Evolutionary conservation across 2,329 filamentous ascomycete species (phyloP).

Genomic region (Xylariaceae sp.): DNA sequence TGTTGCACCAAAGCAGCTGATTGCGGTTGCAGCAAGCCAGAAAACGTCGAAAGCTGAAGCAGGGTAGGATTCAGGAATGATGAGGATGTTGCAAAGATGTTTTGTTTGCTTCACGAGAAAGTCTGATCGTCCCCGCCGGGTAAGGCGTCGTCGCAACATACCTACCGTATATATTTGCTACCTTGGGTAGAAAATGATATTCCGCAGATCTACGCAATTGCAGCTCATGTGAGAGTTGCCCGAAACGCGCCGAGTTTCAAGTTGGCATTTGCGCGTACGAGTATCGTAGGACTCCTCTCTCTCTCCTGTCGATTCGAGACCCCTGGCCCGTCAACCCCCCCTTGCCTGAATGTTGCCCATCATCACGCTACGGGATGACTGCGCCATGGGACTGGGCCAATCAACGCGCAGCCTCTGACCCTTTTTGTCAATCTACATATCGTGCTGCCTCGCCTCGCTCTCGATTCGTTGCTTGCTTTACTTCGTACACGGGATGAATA

Average conservation of each 20-base stretch:
- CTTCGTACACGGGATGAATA: not conserved
- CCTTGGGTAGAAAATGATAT: not conserved
- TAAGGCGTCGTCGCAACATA: not conserved
- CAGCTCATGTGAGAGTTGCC: constrained; percentile 17
- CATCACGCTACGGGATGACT: constrained; percentile 22
- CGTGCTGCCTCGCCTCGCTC: not conserved
- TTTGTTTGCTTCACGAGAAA: not conserved
- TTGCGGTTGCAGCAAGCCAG: not conserved
- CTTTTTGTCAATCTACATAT: constrained; percentile 6
- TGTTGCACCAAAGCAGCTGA: not conserved
- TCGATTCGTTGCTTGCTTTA: not conserved
- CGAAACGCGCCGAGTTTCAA: constrained; percentile 33
- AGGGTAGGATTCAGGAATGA: not conserved
- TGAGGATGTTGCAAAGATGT: not conserved
- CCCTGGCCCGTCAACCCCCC: constrained; percentile 18
- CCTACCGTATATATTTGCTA: too few species aligned
- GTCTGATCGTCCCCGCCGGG: not conserved
- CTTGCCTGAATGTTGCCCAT: constrained; percentile 13
- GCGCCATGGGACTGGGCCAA: constrained; percentile 21
- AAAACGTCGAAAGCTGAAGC: not conserved
- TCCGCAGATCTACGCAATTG: not conserved
- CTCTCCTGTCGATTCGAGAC: constrained; percentile 12
- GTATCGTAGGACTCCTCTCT: too few species aligned
- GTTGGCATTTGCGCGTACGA: constrained; percentile 24
- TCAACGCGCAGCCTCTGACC: constrained; percentile 18